These are phyloP conservation scores for Chaetoceros tenuissimus DNA, from an alignment of 108 stramenopile genomes.

Conservation along the genomic window DNA sequence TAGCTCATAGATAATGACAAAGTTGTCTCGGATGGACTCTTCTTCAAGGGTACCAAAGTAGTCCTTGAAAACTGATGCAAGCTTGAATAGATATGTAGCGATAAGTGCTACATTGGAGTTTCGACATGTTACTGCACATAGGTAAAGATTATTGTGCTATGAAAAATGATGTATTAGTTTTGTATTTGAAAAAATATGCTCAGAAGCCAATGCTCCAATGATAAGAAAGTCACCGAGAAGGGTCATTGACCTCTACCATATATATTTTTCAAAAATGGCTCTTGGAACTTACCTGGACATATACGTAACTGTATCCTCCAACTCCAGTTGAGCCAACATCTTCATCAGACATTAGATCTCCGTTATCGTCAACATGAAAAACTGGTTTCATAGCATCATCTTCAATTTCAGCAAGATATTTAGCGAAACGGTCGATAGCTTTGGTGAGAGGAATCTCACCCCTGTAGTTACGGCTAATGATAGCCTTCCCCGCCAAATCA, in stretches of 20 bases:
- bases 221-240: too few relatives aligned
- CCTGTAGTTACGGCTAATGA: slow-evolving; percentile 96
- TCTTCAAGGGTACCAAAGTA: slow-evolving; percentile 98
- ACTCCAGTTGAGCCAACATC: slow-evolving; percentile 48
- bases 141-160: slow-evolving; percentile 93
- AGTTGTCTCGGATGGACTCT: slow-evolving; percentile 98
- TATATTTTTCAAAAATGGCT: too few relatives aligned
- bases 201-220: not conserved
- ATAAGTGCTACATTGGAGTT: slow-evolving; percentile 96
- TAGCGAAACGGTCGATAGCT: slow-evolving; percentile 69
- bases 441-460: slow-evolving; percentile 91
- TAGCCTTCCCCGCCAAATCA: slow-evolving; percentile 88
- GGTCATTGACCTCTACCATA: too few relatives aligned
- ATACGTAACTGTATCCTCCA: slow-evolving; percentile 77
- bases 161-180: slow-evolving; percentile 21
- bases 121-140: slow-evolving; percentile 92
- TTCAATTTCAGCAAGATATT: slow-evolving; percentile 66
- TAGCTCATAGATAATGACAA: slow-evolving; percentile 98
- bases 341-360: slow-evolving; percentile 41
- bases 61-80: slow-evolving; percentile 91
- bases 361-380: slow-evolving; percentile 65
- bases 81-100: slow-evolving; percentile 85
- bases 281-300: slow-evolving; percentile 79
- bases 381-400: slow-evolving; percentile 79
- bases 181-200: not conserved